Conservation (phyloP, 495 filamentous ascomycete species). For the Bombardia bombarda region DNA sequence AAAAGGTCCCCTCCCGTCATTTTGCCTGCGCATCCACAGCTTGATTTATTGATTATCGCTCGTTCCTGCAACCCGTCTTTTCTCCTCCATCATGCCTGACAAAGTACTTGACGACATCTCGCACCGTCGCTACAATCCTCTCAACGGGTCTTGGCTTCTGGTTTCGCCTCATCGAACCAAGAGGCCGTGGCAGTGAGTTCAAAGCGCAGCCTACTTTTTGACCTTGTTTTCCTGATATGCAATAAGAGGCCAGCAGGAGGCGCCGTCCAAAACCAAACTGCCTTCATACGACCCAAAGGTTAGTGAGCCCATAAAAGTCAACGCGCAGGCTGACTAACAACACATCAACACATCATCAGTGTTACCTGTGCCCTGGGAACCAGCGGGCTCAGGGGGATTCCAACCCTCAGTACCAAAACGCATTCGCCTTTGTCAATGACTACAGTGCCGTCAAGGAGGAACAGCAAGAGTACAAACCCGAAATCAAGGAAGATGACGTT, state of each 20-base stretch:
- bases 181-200: constrained; percentile 90
- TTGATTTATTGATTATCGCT: too few relatives aligned
- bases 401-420: constrained; percentile 80
- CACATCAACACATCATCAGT: constrained; percentile 34
- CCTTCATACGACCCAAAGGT: constrained; percentile 73
- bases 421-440: constrained; percentile 95
- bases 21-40: too few relatives aligned
- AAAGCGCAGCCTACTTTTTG: background rate
- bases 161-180: constrained; percentile 95
- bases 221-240: background rate
- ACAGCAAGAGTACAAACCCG: constrained; percentile 50
- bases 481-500: constrained; percentile 39
- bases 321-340: background rate
- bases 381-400: constrained; percentile 78
- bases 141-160: constrained; percentile 82
- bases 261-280: constrained; percentile 63
- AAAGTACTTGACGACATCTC: constrained; percentile 92
- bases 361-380: constrained; percentile 96
- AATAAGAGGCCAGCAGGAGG: constrained; percentile 81
- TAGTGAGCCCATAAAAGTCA: constrained; percentile 11
- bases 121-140: constrained; percentile 86
- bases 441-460: constrained; percentile 95
- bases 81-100: constrained; percentile 37
- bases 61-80: background rate
- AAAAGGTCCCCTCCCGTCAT: too few relatives aligned